Percentiles rank a stretch among this genome's conserved stretches.
phyloP scores from a whole-genome alignment of 1,139 yeast species.

The Wickerhamomyces sp. region DNA sequence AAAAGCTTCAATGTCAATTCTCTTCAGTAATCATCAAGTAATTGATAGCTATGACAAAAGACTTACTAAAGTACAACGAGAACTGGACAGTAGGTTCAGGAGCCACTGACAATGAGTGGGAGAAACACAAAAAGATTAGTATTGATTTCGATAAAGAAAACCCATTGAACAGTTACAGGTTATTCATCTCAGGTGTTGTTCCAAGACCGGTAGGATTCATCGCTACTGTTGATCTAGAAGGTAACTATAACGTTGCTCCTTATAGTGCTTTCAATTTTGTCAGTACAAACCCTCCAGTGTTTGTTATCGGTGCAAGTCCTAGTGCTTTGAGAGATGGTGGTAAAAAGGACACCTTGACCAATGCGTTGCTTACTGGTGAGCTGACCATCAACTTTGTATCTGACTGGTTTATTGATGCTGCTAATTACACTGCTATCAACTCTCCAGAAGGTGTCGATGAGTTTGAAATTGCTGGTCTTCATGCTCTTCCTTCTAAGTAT shows the following conservation, averaged over 20 bases:
- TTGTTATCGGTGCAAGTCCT: constrained; percentile 41
- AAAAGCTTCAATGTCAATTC: too few species aligned
- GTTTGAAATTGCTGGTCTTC: constrained; percentile 53
- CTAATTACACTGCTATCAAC: constrained; percentile 44
- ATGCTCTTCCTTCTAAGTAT: constrained; percentile 39
- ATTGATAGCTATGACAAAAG: not conserved
- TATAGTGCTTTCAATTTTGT: constrained; percentile 50
- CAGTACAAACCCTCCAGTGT: constrained; percentile 53
- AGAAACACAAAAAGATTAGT: constrained; percentile 37
- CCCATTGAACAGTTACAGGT: constrained; percentile 42
- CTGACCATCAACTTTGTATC: constrained; percentile 52
- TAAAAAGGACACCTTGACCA: constrained; percentile 46
- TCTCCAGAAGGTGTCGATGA: constrained; percentile 50
- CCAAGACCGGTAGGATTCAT: constrained; percentile 61
- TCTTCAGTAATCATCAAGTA: too few species aligned
- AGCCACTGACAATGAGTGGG: constrained; percentile 42
- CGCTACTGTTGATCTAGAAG: constrained; percentile 42
- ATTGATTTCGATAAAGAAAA: constrained; percentile 45
- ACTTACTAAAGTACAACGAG: not conserved
- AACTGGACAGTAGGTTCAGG: constrained; percentile 50
- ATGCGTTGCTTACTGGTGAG: constrained; percentile 47
- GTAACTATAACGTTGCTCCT: constrained; percentile 49
- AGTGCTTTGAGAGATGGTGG: constrained; percentile 22
- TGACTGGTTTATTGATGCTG: constrained; percentile 63
- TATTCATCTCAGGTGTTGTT: constrained; percentile 43